phyloP scores from a whole-genome alignment of 345 rosid genomes.

The Gossypium sturtianum region DNA sequence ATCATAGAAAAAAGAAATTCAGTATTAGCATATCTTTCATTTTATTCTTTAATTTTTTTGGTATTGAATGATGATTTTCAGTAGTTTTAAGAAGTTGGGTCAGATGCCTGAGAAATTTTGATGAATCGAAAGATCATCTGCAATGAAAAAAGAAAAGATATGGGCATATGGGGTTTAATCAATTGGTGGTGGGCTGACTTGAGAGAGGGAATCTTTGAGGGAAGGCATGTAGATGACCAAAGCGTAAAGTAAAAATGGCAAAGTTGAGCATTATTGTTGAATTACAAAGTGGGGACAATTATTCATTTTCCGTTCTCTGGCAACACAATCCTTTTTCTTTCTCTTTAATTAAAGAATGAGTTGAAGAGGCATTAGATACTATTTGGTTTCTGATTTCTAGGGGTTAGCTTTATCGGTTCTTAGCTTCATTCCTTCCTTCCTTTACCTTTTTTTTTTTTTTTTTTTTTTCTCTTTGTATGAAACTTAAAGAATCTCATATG shows the following conservation, averaged over 20 bases:
- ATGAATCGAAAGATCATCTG: too few species aligned
- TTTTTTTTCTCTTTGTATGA: neutral
- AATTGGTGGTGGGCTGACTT: too few species aligned
- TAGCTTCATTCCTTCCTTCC: neutral
- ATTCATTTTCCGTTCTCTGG: neutral
- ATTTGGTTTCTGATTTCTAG: neutral
- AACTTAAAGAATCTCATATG: neutral
- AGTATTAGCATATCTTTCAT: neutral
- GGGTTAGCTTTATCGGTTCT: neutral
- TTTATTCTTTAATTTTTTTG: neutral
- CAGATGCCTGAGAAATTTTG: neutral
- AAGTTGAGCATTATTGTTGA: slow-evolving; percentile 8
- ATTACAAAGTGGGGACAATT: slow-evolving; percentile 1
- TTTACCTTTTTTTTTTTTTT: neutral
- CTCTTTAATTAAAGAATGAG: neutral
- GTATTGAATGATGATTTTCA: neutral
- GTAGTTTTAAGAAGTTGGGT: neutral
- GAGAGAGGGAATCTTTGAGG: neutral
- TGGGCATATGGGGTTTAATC: too few species aligned
- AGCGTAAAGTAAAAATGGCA: neutral
- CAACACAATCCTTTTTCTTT: neutral
- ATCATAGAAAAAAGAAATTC: slow-evolving; percentile 11
- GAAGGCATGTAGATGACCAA: neutral
- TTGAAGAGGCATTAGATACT: neutral
- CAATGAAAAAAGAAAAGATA: too few species aligned